Evolutionary conservation across 495 filamentous ascomycete species (phyloP), one percentile per base, ranked within the genome.

Genomic region (Pseudoneurospora amorphoporcata): DNA sequence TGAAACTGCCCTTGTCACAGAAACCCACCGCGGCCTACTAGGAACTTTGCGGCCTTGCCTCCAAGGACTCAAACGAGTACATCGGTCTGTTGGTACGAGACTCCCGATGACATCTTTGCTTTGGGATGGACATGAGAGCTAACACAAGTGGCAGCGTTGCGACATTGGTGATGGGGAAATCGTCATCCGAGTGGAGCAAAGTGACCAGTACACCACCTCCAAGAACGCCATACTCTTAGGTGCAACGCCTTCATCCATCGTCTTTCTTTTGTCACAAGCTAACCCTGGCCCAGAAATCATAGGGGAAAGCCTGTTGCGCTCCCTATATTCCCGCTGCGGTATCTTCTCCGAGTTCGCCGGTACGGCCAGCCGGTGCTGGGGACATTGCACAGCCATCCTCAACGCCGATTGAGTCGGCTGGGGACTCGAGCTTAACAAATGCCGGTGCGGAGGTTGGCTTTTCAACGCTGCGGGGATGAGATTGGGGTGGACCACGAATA

Each of bases 221-320:
- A 78, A 76, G 47, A 80, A 80, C 68, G 77, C 85, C 70, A 88
- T 91, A 89, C 87, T 40, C 84, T 90, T 75, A 87, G 83, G 17
- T 45, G 1, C 8, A 45, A 9, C 42, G 17, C 17, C 42, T 45
- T 45, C 3, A 45, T 3, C 42, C 42, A n/a, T 9, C 17, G n/a
- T 8, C 6, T 53, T 53, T 2, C 19, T 53, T 6, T 10, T n/a
- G 43, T 47, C 8, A n/a, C 9, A 23, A 53, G 19, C 19, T 53
- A 53, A 53, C 9, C 12, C 19, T 6, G 45, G 19, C 10, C 9
- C 2, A 12, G 19, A 12, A 23, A 53, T 23, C 19, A 9, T 19
- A 53, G 45, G 19, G 1, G 2, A 53, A 23, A 23, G 23, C 23
- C 23, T 23, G 23, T 23, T 23, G 23, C 23, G 23, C 23, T 23